Evolutionary conservation across 768 basidiomycete species (phyloP).

Genomic region (Multifurca ochricompacta): DNA sequence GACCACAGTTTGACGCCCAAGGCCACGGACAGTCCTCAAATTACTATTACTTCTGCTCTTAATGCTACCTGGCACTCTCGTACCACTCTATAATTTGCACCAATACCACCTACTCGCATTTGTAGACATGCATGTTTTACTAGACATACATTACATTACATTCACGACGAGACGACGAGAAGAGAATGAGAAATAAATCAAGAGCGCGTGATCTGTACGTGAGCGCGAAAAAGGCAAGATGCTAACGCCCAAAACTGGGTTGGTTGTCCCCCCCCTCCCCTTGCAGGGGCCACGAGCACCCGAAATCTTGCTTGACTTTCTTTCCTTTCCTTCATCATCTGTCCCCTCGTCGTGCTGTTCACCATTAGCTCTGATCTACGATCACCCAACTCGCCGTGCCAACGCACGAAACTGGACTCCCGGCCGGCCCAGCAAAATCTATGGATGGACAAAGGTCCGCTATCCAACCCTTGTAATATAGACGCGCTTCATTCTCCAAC

Average conservation of each 20-base stretch:
- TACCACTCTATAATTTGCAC: background rate
- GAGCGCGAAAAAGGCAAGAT: conserved; percentile 10
- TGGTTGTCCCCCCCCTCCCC: background rate
- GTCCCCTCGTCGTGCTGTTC: conserved; percentile 15
- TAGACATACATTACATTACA: background rate
- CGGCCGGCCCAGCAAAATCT: conserved; percentile 53
- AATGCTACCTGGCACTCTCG: background rate
- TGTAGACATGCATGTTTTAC: no score
- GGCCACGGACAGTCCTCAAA: background rate
- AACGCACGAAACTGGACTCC: conserved; percentile 66
- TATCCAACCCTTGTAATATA: background rate
- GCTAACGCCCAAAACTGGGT: conserved; percentile 4
- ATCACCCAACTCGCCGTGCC: conserved; percentile 37
- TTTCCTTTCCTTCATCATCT: conserved; percentile 15
- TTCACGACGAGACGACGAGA: no score
- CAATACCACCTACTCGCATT: background rate
- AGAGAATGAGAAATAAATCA: no score
- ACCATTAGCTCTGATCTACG: conserved; percentile 9
- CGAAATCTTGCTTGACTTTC: background rate
- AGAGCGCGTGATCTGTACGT: background rate
- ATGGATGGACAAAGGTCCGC: conserved; percentile 24
- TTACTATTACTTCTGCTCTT: background rate
- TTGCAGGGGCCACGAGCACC: conserved; percentile 4
- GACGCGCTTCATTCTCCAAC: conserved; percentile 6
- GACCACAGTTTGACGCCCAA: background rate